A percentile compares a stretch with the other conserved stretches of the same genome.
Conservation (phyloP, 2,329 filamentous ascomycete species). For the Arthrinium puccinioides region DNA sequence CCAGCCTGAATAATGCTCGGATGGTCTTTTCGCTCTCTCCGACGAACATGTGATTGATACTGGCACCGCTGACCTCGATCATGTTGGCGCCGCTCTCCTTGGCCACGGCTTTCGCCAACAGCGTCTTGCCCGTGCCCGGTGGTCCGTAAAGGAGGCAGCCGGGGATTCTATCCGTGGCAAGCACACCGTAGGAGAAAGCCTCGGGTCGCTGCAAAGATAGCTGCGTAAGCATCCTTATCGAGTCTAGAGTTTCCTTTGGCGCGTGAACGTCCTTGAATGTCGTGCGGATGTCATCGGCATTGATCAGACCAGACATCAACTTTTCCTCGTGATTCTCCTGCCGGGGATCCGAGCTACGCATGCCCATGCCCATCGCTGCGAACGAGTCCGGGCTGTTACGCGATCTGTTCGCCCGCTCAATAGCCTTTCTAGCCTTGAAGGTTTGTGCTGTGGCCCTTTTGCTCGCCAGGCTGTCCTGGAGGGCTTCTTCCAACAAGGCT, state of each 20-base stretch:
- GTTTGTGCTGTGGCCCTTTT: too few species aligned
- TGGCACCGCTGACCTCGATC: conserved; percentile 86
- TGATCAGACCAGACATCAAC: conserved; percentile 73
- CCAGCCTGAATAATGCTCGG: conserved; percentile 81
- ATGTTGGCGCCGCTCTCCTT: conserved; percentile 61
- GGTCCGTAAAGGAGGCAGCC: conserved; percentile 85
- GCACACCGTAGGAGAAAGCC: conserved; percentile 91
- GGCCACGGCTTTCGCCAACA: conserved; percentile 62
- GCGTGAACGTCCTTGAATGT: conserved; percentile 86
- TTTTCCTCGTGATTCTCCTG: conserved; percentile 76
- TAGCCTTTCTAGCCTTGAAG: conserved; percentile 33
- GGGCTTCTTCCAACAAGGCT: conserved; percentile 10
- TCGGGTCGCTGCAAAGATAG: conserved; percentile 82
- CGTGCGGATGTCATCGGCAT: conserved; percentile 73
- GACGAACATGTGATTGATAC: conserved; percentile 94
- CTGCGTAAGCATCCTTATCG: conserved; percentile 81
- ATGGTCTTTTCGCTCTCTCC: conserved; percentile 97
- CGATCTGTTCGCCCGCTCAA: conserved; percentile 20
- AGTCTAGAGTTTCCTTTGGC: conserved; percentile 73
- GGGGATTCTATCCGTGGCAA: conserved; percentile 84
- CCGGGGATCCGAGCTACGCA: conserved; percentile 23
- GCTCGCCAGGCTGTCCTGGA: conserved; percentile 12
- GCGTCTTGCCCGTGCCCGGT: conserved; percentile 70
- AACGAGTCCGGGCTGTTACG: conserved; percentile 1
- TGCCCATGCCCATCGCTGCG: conserved; percentile 10